phyloP scores from a whole-genome alignment of 192 early-diverging fungal species.

The Entomortierella beljakovae region DNA sequence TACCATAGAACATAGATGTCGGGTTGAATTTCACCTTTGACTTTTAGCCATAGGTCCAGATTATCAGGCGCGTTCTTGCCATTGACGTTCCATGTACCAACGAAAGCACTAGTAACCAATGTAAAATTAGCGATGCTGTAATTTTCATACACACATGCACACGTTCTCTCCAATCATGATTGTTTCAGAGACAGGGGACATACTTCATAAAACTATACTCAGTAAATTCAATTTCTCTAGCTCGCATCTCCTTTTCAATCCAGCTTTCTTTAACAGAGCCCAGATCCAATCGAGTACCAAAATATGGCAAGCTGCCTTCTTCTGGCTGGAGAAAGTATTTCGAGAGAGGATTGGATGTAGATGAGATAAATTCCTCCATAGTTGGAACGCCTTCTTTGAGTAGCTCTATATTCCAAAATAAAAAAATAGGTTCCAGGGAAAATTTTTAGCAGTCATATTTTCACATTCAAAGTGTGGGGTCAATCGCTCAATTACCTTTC shows the following conservation, averaged over 20 bases:
- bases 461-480: background rate
- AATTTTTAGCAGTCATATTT: background rate
- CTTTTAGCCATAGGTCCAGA: constrained; percentile 74
- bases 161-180: background rate
- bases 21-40: constrained; percentile 54
- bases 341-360: constrained; percentile 28
- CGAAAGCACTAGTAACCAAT: constrained; percentile 65
- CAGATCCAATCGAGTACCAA: constrained; percentile 24
- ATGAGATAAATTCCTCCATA: constrained; percentile 44
- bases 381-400: constrained; percentile 5
- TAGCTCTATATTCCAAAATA: constrained; percentile 1
- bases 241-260: constrained; percentile 47
- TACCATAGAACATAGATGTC: constrained; percentile 83
- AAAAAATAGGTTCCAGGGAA: background rate
- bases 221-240: constrained; percentile 26
- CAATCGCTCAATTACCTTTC: constrained; percentile 4
- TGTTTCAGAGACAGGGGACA: background rate
- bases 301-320: background rate
- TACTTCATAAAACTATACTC: constrained; percentile 45
- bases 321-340: constrained; percentile 51
- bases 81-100: constrained; percentile 95
- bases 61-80: constrained; percentile 70
- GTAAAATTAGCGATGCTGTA: background rate
- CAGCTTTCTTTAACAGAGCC: constrained; percentile 38
- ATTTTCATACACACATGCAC: background rate